phyloP scores from a whole-genome alignment of 352 stramenopile genomes.

The Globisporangium middletonii region DNA sequence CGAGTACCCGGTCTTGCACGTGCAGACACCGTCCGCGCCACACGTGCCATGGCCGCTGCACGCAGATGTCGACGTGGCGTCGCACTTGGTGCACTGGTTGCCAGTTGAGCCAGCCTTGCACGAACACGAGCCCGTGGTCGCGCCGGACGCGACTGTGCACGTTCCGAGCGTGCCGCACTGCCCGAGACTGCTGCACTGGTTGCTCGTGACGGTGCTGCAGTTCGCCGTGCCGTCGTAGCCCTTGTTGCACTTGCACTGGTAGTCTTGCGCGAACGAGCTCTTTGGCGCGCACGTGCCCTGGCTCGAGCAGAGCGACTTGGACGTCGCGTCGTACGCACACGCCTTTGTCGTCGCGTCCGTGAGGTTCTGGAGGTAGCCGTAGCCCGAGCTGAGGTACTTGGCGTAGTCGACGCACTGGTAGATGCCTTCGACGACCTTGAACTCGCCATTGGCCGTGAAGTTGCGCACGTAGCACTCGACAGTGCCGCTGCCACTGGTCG shows the following conservation, averaged over 20 bases:
- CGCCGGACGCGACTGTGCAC: slow-evolving; percentile 27
- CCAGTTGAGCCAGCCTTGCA: slow-evolving; percentile 48
- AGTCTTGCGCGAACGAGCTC: slow-evolving; percentile 48
- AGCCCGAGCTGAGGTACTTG: slow-evolving; percentile 54
- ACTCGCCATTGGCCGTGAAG: slow-evolving; percentile 38
- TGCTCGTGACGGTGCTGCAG: slow-evolving; percentile 46
- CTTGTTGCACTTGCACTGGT: slow-evolving; percentile 72
- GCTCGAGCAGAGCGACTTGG: slow-evolving; percentile 49
- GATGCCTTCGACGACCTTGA: slow-evolving; percentile 55
- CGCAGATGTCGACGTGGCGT: slow-evolving; percentile 22
- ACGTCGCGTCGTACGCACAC: slow-evolving; percentile 44
- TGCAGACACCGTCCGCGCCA: slow-evolving; percentile 31
- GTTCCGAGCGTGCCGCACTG: slow-evolving; percentile 57
- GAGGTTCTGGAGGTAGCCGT: slow-evolving; percentile 57
- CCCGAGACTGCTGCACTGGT: slow-evolving; percentile 65
- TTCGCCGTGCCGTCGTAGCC: slow-evolving; percentile 54
- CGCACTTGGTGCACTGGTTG: slow-evolving; percentile 61
- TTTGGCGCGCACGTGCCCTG: slow-evolving; percentile 68
- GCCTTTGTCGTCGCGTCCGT: slow-evolving; percentile 40
- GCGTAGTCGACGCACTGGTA: slow-evolving; percentile 70
- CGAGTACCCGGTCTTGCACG: slow-evolving; percentile 52
- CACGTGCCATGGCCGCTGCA: slow-evolving; percentile 57
- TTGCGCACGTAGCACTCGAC: slow-evolving; percentile 69
- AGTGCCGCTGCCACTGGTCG: slow-evolving; percentile 20
- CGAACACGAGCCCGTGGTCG: slow-evolving; percentile 32